Conservation (phyloP, 176 grass and related monocot genomes). For the Rhynchospora pubera region DNA sequence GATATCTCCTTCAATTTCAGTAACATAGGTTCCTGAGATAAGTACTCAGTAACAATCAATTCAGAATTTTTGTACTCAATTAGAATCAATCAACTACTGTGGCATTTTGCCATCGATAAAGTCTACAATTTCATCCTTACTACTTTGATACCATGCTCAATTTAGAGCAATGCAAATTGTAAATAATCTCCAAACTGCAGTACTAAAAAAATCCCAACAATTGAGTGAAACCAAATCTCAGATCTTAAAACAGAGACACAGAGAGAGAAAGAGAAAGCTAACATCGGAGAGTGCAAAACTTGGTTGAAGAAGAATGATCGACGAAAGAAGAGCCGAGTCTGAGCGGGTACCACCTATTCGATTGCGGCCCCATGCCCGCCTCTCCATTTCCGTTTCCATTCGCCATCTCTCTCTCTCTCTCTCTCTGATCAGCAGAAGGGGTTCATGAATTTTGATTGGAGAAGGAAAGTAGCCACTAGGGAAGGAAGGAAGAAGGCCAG, state of each 20-base stretch:
- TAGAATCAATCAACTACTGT: background rate
- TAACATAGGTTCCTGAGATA: background rate
- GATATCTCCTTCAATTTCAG: background rate
- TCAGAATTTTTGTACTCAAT: background rate
- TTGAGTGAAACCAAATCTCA: background rate
- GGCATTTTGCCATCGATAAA: background rate
- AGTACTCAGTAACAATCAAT: background rate
- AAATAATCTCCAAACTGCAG: background rate
- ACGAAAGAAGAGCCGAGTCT: slow-evolving; percentile 7
- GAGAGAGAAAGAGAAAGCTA: slow-evolving; percentile 16
- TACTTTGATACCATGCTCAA: background rate
- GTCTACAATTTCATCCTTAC: background rate
- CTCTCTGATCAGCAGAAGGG: background rate
- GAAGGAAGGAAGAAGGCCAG: too few species aligned
- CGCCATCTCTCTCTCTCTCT: background rate
- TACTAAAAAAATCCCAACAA: background rate
- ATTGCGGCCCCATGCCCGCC: background rate
- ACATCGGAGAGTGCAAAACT: slow-evolving; percentile 40
- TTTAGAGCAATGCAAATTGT: background rate
- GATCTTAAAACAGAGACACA: background rate
- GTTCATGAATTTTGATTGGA: background rate
- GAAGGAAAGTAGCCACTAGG: too few species aligned
- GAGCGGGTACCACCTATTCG: slow-evolving; percentile 17
- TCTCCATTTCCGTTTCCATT: slow-evolving; percentile 6
- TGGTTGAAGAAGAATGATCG: slow-evolving; percentile 4